Percentiles rank a stretch among this genome's conserved stretches.
These are phyloP conservation scores for Leccinum obscurum DNA, from an alignment of 768 basidiomycete genomes.

Conservation along the genomic window DNA sequence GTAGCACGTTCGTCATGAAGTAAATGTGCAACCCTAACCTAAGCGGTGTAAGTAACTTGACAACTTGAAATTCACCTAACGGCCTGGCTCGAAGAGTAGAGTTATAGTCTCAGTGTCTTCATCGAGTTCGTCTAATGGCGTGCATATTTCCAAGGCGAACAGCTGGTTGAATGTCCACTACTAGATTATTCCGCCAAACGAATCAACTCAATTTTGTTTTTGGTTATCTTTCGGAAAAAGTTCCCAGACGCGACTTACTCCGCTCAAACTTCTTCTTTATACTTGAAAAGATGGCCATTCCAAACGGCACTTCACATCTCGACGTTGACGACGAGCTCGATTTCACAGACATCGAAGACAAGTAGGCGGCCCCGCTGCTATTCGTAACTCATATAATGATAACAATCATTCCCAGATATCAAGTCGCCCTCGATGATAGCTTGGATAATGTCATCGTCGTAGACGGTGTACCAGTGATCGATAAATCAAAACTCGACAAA, in stretches of 20 bases:
- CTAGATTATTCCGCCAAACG: background rate
- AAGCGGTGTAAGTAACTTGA: background rate
- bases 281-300: conserved; percentile 45
- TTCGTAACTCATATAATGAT: conserved; percentile 4
- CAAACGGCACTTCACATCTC: conserved; percentile 33
- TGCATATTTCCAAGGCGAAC: background rate
- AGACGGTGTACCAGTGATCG: conserved; percentile 90
- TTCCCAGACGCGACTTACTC: background rate
- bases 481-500: conserved; percentile 79
- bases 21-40: conserved; percentile 7
- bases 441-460: conserved; percentile 92
- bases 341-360: conserved; percentile 85
- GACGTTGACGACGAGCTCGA: conserved; percentile 70
- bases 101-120: background rate
- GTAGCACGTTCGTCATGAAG: conserved; percentile 14
- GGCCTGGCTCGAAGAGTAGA: background rate
- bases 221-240: background rate
- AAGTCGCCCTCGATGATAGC: conserved; percentile 78
- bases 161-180: background rate
- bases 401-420: conserved; percentile 58
- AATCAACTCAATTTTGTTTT: background rate
- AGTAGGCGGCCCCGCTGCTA: conserved; percentile 45
- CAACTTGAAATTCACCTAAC: background rate
- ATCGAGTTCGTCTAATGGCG: background rate
- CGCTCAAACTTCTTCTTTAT: background rate